Base-by-base conservation (phyloP, 2,329 filamentous ascomycete species). In the Diaporthe amygdali region DNA sequence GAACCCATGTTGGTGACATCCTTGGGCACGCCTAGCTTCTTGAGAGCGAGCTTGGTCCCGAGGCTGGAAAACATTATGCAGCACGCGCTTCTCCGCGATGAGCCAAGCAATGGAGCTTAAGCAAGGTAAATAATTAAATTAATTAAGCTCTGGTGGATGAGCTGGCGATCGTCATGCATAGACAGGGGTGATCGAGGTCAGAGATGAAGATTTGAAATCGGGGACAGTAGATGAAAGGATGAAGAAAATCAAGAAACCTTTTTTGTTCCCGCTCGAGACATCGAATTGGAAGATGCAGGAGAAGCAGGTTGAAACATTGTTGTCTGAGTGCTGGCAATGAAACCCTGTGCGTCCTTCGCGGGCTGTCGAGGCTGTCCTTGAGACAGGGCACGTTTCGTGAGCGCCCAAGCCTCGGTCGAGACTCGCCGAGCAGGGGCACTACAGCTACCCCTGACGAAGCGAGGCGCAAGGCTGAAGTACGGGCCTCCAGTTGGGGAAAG, bases 41-140 rank as follows among this genome's bases (percentile, higher is more conserved):
- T 88, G 75, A 91, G 82, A 72, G 88, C 89, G 74, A 90, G 80
- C 79, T 90, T 90, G 55, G 88, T 88, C 20, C 85, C 84, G 70
- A 91, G 80, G 74, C 82, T 86, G 75, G 85, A 85, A 77, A 90
- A 84, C 88, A 90, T 90, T 68, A 76, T 80, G 77, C 68, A 20
- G 47, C 72, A 30, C 32, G 44, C 32, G 27, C 2, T 30, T 22
- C 27, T n/a, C n/a, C 27, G n/a, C 7, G 51, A 8, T 27, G 14
- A n/a, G 12, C 3, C 15, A 37, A 25, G 41, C 20, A 15, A 14
- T 47, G n/a, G 27, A 25, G 59, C 64, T 27, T 61, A 56, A 66
- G 37, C 66, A 32, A 32, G 27, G 56, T 52, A 15, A 70, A 56
- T 30, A 64, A 39, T 25, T 59, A 69, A 69, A 67, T 52, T 15